These are phyloP conservation scores for Podospora comata DNA, from an alignment of 495 filamentous ascomycete genomes.

Conservation along the genomic window DNA sequence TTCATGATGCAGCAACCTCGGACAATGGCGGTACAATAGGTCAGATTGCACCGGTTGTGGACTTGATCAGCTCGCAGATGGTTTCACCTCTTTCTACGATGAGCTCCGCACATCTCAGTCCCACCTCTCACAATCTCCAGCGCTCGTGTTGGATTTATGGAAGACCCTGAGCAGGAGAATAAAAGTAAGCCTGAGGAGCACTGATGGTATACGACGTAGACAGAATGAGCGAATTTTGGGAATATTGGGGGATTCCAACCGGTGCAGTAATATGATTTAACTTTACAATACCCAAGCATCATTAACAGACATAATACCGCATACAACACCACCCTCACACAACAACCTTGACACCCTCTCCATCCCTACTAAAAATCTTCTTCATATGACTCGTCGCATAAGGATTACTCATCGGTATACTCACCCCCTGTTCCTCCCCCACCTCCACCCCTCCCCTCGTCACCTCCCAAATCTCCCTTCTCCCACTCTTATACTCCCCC, in stretches of 20 bases:
- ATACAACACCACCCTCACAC: not conserved
- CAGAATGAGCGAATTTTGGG: too few relatives aligned
- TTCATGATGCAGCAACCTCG: not conserved
- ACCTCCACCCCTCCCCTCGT: conserved; percentile 3
- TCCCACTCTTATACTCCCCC: not conserved
- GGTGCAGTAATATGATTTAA: too few relatives aligned
- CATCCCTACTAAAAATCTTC: not conserved
- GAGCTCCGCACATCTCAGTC: not conserved
- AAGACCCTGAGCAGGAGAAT: not conserved
- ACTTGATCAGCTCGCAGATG: not conserved
- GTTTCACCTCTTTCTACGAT: not conserved
- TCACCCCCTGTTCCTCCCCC: not conserved
- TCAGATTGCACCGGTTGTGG: not conserved
- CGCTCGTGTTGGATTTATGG: too few relatives aligned
- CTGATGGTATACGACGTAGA: too few relatives aligned
- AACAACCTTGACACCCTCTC: not conserved
- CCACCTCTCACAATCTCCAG: not conserved
- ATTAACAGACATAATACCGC: too few relatives aligned
- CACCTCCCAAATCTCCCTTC: not conserved
- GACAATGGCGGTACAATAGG: not conserved
- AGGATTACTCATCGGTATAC: conserved; percentile 18
- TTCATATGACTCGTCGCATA: conserved; percentile 21
- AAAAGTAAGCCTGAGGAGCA: not conserved
- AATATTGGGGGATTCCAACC: too few relatives aligned
- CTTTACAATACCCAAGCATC: too few relatives aligned